Evolutionary conservation across 768 basidiomycete species (phyloP), one percentile per base, ranked within the genome.

Genomic region (Rubroboletus satanas): DNA sequence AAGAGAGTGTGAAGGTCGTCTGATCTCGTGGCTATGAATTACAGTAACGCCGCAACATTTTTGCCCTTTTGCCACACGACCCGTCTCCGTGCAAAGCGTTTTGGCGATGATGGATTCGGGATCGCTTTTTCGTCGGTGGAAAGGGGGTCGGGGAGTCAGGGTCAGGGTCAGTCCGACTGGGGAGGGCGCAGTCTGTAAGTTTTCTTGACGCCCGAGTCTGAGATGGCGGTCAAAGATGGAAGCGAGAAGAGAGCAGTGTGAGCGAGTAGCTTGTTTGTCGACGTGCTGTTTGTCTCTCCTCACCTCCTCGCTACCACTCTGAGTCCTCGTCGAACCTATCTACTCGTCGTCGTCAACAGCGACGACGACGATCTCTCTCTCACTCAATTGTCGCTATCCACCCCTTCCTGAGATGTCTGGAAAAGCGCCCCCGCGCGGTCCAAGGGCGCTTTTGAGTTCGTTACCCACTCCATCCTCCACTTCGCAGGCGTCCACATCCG

Each of bases 391-490:
- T 37, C 48, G 2, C 23, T 18, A 51, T 52, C 37, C 14, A 51
- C 48, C 21, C 46, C 23, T 26, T n/a, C 47, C 35, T 37, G 36
- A 49, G 36, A 60, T 90, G 88, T 88, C 87, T 71, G 86, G 87
- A 66, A 88, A 85, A 75, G 83, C 81, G 49, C 88, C 88, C 62
- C 88, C 88, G 60, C 80, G 77, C 61, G 88, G 87, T 52, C 88
- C 88, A 44, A 75, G 88, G 56, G 88, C 88, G 43, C 75, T 90
- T 56, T 64, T 83, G 57, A 81, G 80, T 55, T 72, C 77, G 37
- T 61, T 74, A 11, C 74, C 73, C 49, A 67, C 74, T 31, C 52
- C 56, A 12, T 47, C 72, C 17, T 57, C 62, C 54, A 57, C 58
- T 56, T 66, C 57, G 18, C 66, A 63, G 41, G 62, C 74, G 28